A percentile compares a stretch with the other conserved stretches of the same genome.
phyloP scores from a whole-genome alignment of 352 stramenopile species.

The Phytopythium helicoides region DNA sequence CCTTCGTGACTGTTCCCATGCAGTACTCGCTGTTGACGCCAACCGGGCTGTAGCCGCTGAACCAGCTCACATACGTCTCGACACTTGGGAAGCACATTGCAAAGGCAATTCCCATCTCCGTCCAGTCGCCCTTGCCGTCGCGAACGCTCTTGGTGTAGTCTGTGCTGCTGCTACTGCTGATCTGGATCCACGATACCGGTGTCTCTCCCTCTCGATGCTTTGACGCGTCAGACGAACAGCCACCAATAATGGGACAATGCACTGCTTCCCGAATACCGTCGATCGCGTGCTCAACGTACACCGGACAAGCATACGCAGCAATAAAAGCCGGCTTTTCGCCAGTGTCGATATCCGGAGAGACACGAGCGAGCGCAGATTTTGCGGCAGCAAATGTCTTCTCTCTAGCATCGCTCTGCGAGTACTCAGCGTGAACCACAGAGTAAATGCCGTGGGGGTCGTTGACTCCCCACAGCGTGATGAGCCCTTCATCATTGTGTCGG shows the following conservation, averaged over 20 bases:
- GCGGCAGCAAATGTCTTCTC: slow-evolving; percentile 76
- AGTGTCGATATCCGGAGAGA: slow-evolving; percentile 50
- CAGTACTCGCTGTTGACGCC: slow-evolving; percentile 74
- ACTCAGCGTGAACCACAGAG: slow-evolving; percentile 76
- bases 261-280: slow-evolving; percentile 80
- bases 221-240: slow-evolving; percentile 77
- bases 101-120: slow-evolving; percentile 81
- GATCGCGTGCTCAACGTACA: slow-evolving; percentile 82
- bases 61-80: slow-evolving; percentile 86
- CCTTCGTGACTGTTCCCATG: slow-evolving; percentile 86
- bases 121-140: slow-evolving; percentile 70
- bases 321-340: slow-evolving; percentile 80
- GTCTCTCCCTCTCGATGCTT: slow-evolving; percentile 67
- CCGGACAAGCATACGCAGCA: slow-evolving; percentile 70
- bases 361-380: slow-evolving; percentile 58
- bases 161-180: slow-evolving; percentile 79
- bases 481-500: slow-evolving; percentile 76
- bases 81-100: slow-evolving; percentile 83
- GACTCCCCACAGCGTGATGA: slow-evolving; percentile 84
- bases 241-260: slow-evolving; percentile 77
- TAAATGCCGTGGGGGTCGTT: slow-evolving; percentile 84
- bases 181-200: slow-evolving; percentile 82
- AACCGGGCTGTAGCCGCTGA: slow-evolving; percentile 83
- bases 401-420: slow-evolving; percentile 73
- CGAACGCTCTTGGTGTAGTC: slow-evolving; percentile 79